These are phyloP conservation scores for Blastobotrys muscicola DNA, from an alignment of 805 yeast species.

Conservation along the genomic window DNA sequence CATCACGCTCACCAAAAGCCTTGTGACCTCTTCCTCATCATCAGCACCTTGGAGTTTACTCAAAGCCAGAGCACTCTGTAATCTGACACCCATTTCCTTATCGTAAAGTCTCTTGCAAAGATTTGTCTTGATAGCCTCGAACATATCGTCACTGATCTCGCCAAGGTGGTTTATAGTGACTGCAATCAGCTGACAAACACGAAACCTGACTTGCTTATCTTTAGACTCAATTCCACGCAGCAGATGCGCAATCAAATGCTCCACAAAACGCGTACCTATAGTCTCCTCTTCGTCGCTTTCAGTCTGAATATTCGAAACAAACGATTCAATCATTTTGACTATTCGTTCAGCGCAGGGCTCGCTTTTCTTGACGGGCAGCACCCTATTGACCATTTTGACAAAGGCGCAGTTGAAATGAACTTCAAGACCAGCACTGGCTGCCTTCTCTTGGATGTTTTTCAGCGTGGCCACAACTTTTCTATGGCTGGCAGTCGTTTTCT, in stretches of 20 bases:
- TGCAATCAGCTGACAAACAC: conserved; percentile 70
- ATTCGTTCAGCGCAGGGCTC: conserved; percentile 68
- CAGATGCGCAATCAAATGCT: conserved; percentile 52
- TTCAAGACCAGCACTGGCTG: conserved; percentile 42
- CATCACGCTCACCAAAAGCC: conserved; percentile 42
- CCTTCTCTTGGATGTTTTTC: conserved; percentile 43
- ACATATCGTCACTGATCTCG: conserved; percentile 65
- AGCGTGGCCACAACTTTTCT: conserved; percentile 59
- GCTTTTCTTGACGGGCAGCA: conserved; percentile 57
- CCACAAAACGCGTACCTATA: conserved; percentile 44
- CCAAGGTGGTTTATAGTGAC: conserved; percentile 61
- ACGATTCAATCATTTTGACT: conserved; percentile 56
- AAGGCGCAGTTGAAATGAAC: conserved; percentile 54
- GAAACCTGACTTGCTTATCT: conserved; percentile 66
- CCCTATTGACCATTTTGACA: conserved; percentile 50
- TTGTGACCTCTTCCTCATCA: conserved; percentile 29
- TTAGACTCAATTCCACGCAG: conserved; percentile 71
- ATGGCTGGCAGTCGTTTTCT: conserved; percentile 63
- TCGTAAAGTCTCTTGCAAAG: conserved; percentile 51
- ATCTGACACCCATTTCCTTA: conserved; percentile 66
- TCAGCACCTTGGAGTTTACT: conserved; percentile 64
- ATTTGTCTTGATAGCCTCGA: conserved; percentile 50
- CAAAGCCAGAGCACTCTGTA: conserved; percentile 75
- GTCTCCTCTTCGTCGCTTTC: conserved; percentile 31
- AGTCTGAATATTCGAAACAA: conserved; percentile 39